phyloP scores from a whole-genome alignment of 2,329 filamentous ascomycete genomes.

The Leptosphaerulina australis region DNA sequence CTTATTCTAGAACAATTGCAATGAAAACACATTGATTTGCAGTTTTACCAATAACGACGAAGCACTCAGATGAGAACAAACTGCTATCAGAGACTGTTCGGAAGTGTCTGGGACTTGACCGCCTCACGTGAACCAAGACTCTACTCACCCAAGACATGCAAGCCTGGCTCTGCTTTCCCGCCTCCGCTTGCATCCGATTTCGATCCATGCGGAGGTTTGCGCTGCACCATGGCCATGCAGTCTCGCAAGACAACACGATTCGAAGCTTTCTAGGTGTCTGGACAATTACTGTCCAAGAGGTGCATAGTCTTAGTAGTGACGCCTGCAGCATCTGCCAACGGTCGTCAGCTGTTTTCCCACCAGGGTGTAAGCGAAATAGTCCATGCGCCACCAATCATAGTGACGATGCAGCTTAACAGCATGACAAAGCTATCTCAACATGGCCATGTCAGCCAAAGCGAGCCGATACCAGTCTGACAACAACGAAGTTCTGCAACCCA shows the following conservation, averaged over 20 bases:
- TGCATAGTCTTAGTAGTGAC: background rate
- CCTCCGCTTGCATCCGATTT: background rate
- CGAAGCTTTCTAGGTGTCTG: too few species aligned
- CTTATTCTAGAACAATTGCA: too few species aligned
- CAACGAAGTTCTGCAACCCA: too few species aligned
- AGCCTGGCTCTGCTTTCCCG: background rate
- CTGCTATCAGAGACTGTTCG: background rate
- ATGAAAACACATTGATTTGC: background rate
- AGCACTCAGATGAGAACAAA: background rate
- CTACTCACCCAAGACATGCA: background rate
- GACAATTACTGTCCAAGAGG: background rate
- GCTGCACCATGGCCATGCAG: background rate
- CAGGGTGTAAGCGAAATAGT: conserved; percentile 8
- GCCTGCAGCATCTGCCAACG: conserved; percentile 7
- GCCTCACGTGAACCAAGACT: background rate
- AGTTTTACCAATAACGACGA: too few species aligned
- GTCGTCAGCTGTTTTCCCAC: conserved; percentile 8
- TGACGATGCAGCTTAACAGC: background rate
- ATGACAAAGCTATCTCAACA: background rate
- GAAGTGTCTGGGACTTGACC: background rate
- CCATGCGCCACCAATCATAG: background rate
- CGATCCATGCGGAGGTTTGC: background rate
- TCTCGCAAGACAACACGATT: too few species aligned
- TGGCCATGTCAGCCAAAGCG: background rate
- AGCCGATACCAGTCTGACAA: too few species aligned